phyloP scores from a whole-genome alignment of 805 yeast species.

The Starmerella bacillaris region DNA sequence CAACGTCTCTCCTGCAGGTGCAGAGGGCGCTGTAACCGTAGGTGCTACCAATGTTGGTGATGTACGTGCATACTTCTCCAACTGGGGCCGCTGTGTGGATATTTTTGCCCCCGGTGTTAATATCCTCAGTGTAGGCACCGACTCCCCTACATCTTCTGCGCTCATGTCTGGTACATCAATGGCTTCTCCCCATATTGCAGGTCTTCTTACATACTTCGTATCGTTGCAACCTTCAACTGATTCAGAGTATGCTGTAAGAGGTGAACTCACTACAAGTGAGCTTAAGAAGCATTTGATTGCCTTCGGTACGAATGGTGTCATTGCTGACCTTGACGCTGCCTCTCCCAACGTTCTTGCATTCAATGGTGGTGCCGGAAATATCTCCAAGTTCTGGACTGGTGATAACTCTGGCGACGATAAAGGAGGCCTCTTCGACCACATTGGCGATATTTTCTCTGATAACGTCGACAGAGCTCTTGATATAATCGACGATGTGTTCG shows the following conservation, averaged over 20 bases:
- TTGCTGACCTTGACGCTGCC: constrained; percentile 30
- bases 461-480: constrained; percentile 7
- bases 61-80: constrained; percentile 84
- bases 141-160: constrained; percentile 20
- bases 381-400: constrained; percentile 32
- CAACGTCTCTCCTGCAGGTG: constrained; percentile 72
- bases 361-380: constrained; percentile 43
- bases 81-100: constrained; percentile 90
- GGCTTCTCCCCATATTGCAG: constrained; percentile 96
- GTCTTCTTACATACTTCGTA: constrained; percentile 74
- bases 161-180: constrained; percentile 73
- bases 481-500: constrained; percentile 9
- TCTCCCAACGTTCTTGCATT: constrained; percentile 42
- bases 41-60: constrained; percentile 88
- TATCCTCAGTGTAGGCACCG: constrained; percentile 38
- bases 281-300: constrained; percentile 35
- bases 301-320: constrained; percentile 33
- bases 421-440: constrained; percentile 2
- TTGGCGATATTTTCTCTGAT: constrained; percentile 6
- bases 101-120: constrained; percentile 93
- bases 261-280: constrained; percentile 34
- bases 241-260: constrained; percentile 32
- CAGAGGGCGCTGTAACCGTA: constrained; percentile 49
- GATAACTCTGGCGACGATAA: constrained; percentile 4
- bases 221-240: constrained; percentile 57